Conservation (phyloP, 352 stramenopile species). For the Elongisporangium senticosum region DNA sequence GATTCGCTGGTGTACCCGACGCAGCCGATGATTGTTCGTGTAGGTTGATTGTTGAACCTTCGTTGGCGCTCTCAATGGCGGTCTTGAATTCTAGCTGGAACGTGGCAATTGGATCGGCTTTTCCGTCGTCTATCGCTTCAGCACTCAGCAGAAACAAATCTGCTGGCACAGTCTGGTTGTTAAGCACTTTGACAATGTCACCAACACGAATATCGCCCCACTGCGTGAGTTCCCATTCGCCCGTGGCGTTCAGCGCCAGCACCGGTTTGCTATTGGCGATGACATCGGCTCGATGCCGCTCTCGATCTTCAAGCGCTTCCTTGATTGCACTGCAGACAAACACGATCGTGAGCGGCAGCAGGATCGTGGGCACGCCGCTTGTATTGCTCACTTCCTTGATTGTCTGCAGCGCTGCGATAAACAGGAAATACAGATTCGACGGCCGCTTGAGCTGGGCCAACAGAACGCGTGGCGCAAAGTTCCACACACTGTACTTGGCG, state of each 20-base stretch:
- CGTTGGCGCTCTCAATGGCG: too few species aligned
- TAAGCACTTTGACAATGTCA: conserved; percentile 72
- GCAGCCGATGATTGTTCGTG: background rate
- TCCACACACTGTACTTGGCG: conserved; percentile 79
- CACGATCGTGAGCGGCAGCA: conserved; percentile 68
- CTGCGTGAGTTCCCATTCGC: conserved; percentile 39
- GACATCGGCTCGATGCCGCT: conserved; percentile 65
- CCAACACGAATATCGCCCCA: conserved; percentile 75
- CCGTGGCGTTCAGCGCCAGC: conserved; percentile 34
- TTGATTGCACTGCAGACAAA: conserved; percentile 81
- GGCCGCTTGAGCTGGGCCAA: conserved; percentile 67
- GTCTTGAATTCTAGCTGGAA: background rate
- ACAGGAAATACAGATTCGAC: conserved; percentile 84
- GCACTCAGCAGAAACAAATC: conserved; percentile 66
- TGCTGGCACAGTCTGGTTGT: conserved; percentile 57
- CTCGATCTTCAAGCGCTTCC: conserved; percentile 76
- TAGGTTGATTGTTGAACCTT: conserved; percentile 5
- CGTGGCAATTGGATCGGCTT: conserved; percentile 13
- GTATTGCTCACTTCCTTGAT: conserved; percentile 85
- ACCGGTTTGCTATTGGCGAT: conserved; percentile 67
- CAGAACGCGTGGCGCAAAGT: conserved; percentile 70
- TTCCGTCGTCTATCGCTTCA: conserved; percentile 45
- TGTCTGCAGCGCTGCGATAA: conserved; percentile 78
- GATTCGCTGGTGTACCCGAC: conserved; percentile 17
- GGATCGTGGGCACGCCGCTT: conserved; percentile 72